Conservation (phyloP, 148 eudicot species). For the Camellia granthamiana region DNA sequence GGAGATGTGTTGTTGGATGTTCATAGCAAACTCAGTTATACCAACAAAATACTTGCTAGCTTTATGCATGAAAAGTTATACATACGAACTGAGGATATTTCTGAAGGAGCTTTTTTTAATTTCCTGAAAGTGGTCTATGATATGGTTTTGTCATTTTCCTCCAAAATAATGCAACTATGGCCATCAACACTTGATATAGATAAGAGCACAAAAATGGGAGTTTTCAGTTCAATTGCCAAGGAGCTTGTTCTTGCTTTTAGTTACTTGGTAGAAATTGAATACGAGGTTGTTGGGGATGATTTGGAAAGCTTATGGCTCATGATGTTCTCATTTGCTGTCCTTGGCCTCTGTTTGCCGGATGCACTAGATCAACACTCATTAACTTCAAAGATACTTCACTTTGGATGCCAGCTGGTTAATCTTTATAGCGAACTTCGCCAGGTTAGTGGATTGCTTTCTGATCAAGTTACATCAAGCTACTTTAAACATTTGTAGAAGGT, state of each 20-base stretch:
- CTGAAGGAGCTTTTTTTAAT: conserved; percentile 70
- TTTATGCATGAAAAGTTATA: conserved; percentile 56
- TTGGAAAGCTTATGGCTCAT: conserved; percentile 72
- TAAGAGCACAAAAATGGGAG: conserved; percentile 22
- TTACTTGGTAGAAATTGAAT: conserved; percentile 71
- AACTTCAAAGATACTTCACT: conserved; percentile 46
- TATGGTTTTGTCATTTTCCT: conserved; percentile 46
- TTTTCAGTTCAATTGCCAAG: conserved; percentile 35
- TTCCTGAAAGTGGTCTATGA: conserved; percentile 62
- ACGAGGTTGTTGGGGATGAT: conserved; percentile 77
- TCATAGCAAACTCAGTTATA: conserved; percentile 41
- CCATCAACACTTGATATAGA: conserved; percentile 26
- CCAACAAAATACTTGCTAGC: conserved; percentile 51
- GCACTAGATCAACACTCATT: conserved; percentile 32
- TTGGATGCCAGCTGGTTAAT: conserved; percentile 72
- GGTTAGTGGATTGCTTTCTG: conserved; percentile 44
- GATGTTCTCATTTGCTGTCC: conserved; percentile 51
- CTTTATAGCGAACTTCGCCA: conserved; percentile 93
- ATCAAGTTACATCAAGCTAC: neutral
- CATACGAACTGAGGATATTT: conserved; percentile 62
- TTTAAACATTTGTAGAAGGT: conserved; percentile 5
- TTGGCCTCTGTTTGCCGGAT: conserved; percentile 39
- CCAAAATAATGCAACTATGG: conserved; percentile 37
- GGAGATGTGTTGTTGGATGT: conserved; percentile 36
- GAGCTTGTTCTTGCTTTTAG: conserved; percentile 53